These are phyloP conservation scores for Mycena polygramma DNA, from an alignment of 768 basidiomycete genomes.

Conservation along the genomic window DNA sequence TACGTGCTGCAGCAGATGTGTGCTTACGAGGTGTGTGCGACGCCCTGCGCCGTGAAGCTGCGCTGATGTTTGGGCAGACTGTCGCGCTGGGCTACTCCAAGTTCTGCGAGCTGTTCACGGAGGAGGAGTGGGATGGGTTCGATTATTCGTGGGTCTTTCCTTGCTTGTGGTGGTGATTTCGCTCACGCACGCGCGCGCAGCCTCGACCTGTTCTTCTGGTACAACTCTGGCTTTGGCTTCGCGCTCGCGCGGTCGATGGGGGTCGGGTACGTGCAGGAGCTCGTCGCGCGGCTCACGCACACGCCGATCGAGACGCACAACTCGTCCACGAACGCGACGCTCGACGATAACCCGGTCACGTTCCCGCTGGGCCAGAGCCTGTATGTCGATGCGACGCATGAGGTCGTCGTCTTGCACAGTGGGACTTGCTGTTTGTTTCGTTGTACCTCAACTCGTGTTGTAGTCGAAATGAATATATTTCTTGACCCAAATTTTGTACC, in stretches of 20 bases:
- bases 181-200: constrained; percentile 46
- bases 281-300: constrained; percentile 85
- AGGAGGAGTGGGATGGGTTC: constrained; percentile 95
- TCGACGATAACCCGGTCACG: constrained; percentile 74
- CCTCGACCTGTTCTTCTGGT: constrained; percentile 78
- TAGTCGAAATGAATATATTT: too few species aligned
- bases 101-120: constrained; percentile 92
- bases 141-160: constrained; percentile 76
- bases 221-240: constrained; percentile 84
- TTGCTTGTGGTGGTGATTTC: neutral
- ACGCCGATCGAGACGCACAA: constrained; percentile 79
- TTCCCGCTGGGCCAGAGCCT: constrained; percentile 81
- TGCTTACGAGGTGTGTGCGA: constrained; percentile 48
- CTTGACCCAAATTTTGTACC: too few species aligned
- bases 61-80: constrained; percentile 61
- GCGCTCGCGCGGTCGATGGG: constrained; percentile 84
- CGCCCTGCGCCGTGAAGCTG: neutral
- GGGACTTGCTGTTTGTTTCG: too few species aligned
- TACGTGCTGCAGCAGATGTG: constrained; percentile 88
- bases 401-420: constrained; percentile 46
- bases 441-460: too few species aligned
- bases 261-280: constrained; percentile 85
- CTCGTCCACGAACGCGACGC: constrained; percentile 87
- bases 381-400: constrained; percentile 93
- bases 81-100: constrained; percentile 92